Conservation (phyloP, 495 filamentous ascomycete species). For the Tetracladium setigerum region DNA sequence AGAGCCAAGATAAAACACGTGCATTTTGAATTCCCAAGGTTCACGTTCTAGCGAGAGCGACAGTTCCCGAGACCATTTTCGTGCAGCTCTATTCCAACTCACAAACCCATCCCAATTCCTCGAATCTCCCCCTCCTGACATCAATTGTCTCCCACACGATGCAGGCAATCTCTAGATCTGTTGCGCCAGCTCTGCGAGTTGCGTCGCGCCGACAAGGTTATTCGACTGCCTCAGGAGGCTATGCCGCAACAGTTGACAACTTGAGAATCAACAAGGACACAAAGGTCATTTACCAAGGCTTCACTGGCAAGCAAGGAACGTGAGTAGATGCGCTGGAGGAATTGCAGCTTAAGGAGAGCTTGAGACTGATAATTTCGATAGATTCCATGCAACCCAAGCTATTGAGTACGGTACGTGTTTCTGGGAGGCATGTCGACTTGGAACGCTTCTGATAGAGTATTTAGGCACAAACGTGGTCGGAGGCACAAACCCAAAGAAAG, state of each 20-base stretch:
- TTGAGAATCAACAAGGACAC: slow-evolving; percentile 88
- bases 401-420: slow-evolving; percentile 83
- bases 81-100: no score
- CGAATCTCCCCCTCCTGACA: slow-evolving; percentile 16
- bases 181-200: slow-evolving; percentile 19
- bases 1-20: no score
- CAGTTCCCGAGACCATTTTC: no score
- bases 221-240: slow-evolving; percentile 45
- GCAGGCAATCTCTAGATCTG: slow-evolving; percentile 25
- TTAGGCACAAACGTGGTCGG: slow-evolving; percentile 93
- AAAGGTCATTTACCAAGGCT: slow-evolving; percentile 93
- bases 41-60: no score
- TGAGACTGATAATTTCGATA: slow-evolving; percentile 28
- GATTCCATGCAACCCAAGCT: slow-evolving; percentile 95
- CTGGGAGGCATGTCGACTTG: slow-evolving; percentile 16
- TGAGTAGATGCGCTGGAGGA: slow-evolving; percentile 41
- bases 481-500: slow-evolving; percentile 98
- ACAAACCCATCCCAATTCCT: slow-evolving; percentile 2
- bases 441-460: slow-evolving; percentile 14
- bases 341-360: slow-evolving; percentile 2
- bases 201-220: slow-evolving; percentile 19
- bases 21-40: no score
- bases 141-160: slow-evolving; percentile 28
- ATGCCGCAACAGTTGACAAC: slow-evolving; percentile 79
- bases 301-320: slow-evolving; percentile 98